These are phyloP conservation scores for Lithohypha guttulata DNA, from an alignment of 2,329 filamentous ascomycete genomes.

Conservation along the genomic window DNA sequence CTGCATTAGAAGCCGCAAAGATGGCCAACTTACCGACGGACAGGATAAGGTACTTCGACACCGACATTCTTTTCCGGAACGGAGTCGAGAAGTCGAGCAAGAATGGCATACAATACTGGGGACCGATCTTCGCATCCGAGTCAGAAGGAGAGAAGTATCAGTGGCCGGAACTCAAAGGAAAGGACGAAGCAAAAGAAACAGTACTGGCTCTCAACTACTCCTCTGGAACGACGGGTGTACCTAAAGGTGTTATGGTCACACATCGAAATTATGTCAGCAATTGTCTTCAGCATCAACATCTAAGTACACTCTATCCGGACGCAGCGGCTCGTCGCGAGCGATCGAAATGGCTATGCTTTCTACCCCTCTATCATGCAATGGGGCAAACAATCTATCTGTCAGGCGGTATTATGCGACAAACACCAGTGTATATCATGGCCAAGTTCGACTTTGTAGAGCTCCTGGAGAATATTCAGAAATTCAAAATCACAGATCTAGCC, in stretches of 20 bases:
- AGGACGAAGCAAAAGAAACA: conserved; percentile 33
- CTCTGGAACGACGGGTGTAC: conserved; percentile 62
- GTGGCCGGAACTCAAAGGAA: conserved; percentile 18
- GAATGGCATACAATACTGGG: conserved; percentile 18
- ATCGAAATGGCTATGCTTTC: conserved; percentile 50
- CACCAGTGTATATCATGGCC: conserved; percentile 67
- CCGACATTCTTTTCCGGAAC: conserved; percentile 11
- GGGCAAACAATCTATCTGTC: conserved; percentile 62
- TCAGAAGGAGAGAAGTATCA: conserved; percentile 17
- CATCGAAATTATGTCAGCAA: conserved; percentile 69
- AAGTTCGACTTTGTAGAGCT: conserved; percentile 66
- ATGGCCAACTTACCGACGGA: conserved; percentile 15
- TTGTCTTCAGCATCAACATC: conserved; percentile 14
- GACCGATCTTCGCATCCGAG: conserved; percentile 14
- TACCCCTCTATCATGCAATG: conserved; percentile 68
- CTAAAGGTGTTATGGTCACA: conserved; percentile 75
- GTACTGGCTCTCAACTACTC: conserved; percentile 63
- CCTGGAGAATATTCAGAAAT: conserved; percentile 56
- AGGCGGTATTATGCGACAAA: conserved; percentile 43
- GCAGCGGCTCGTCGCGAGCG: conserved; percentile 35
- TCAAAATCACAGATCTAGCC: conserved; percentile 54
- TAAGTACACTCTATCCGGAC: conserved; percentile 35
- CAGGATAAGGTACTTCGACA: conserved; percentile 19
- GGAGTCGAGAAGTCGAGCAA: background rate
- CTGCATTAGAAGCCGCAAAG: conserved; percentile 18